Evolutionary conservation across 129 eudicot genomes (phyloP), one percentile per base, ranked within the genome.

Genomic region (Helianthus tuberosus): DNA sequence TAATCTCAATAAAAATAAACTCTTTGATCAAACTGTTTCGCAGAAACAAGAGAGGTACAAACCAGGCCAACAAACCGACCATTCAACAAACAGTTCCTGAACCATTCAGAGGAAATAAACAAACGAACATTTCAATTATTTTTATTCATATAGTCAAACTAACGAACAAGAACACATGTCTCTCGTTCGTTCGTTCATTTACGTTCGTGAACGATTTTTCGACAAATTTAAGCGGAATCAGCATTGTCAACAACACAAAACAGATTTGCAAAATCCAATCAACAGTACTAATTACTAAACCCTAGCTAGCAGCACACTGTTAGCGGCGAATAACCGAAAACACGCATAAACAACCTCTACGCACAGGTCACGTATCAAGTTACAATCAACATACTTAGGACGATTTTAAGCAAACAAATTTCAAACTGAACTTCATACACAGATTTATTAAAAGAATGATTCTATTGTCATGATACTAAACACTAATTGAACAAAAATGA

Each of bases 401-500:
- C 39, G 13, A 67, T 13, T 46, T 15, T 6, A n/a, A 71, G 1
- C 39, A 39, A 71, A 54, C 13, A 55, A 41, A 38, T 41, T 15
- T 39, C 13, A 23, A 41, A 41, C 11, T 49, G 6, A 73, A 59
- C 15, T 29, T n/a, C 47, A 58, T 14, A 55, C 43, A 13, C 14
- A 23, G 36, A 57, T 39, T 14, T 41, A 72, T n/a, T 29, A 25
- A 41, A 55, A 5, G 8, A 11, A 36, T 12, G n/a, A 73, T 15
- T 61, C n/a, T 47, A 46, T 48, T 48, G 25, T 5, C 57, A 50
- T 14, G 7, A 14, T 48, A 46, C 50, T 8, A 61, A 61, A 61
- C 77, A 50, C 36, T 69, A 69, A 60, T 60, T 14, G n/a, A 48
- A 46, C 36, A 39, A 46, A 15, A 50, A 3, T 35, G 27, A 77